A percentile compares a stretch with the other conserved stretches of the same genome.
Conservation (phyloP, 2,329 filamentous ascomycete species). For the Arthrocladium fulminans region DNA sequence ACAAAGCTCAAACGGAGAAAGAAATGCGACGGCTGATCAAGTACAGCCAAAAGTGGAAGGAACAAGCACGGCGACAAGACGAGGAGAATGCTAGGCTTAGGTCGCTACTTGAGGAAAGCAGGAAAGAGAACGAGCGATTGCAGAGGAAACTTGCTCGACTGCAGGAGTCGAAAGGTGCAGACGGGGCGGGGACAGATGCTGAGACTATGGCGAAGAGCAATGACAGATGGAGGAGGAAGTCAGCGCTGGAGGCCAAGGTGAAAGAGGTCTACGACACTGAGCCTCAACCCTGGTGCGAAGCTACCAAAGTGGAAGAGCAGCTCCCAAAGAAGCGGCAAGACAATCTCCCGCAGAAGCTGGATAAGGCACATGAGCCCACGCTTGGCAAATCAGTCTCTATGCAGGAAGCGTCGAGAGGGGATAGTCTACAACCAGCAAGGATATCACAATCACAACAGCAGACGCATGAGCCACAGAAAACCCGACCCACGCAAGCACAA, state of each 20-base stretch:
- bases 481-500: not conserved
- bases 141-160: not conserved
- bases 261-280: not conserved
- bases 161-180: not conserved
- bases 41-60: conserved; percentile 31
- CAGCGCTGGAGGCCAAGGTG: not conserved
- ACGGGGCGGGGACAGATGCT: not conserved
- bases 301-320: not conserved
- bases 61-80: conserved; percentile 18
- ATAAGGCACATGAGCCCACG: too few species aligned
- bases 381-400: too few species aligned
- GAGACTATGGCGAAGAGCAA: not conserved
- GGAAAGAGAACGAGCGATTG: conserved; percentile 9
- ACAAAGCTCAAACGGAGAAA: conserved; percentile 48
- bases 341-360: not conserved
- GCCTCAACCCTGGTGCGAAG: not conserved
- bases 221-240: not conserved
- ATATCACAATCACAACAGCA: too few species aligned
- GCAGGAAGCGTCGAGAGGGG: too few species aligned
- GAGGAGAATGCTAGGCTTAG: conserved; percentile 18
- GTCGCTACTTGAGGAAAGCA: conserved; percentile 12
- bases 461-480: too few species aligned
- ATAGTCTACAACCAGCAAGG: too few species aligned
- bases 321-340: not conserved
- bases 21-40: conserved; percentile 54